These are phyloP conservation scores for Leishmania arabica DNA, from an alignment of 208 protist species.

Conservation along the genomic window DNA sequence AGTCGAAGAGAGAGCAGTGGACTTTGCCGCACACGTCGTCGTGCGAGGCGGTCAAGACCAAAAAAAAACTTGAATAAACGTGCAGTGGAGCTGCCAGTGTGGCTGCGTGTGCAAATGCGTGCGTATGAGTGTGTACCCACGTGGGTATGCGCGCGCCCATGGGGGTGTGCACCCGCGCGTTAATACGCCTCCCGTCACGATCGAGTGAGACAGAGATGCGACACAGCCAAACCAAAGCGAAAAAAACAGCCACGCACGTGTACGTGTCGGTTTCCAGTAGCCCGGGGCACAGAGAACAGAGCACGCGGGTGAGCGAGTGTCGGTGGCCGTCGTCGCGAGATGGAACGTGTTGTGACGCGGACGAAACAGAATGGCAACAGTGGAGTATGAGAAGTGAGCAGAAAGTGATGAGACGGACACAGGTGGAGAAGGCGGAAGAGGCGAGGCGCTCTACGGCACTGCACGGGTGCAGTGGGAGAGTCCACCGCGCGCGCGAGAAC, in stretches of 20 bases:
- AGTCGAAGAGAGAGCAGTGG: background rate
- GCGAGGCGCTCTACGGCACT: background rate
- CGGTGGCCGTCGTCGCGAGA: background rate
- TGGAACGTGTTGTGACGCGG: background rate
- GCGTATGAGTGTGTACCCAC: background rate
- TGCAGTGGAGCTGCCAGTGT: background rate
- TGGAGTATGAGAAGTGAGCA: background rate
- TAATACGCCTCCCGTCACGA: background rate
- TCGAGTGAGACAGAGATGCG: background rate
- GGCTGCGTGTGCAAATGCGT: background rate
- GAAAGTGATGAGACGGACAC: background rate
- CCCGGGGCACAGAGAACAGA: background rate
- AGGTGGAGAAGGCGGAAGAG: background rate
- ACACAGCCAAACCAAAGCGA: background rate
- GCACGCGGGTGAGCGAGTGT: background rate
- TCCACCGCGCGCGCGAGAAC: background rate
- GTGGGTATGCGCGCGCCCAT: background rate
- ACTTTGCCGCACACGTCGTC: background rate
- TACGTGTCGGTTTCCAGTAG: background rate
- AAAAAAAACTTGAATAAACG: background rate
- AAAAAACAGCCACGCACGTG: background rate
- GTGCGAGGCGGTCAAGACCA: background rate
- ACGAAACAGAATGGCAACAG: background rate
- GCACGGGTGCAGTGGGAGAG: background rate
- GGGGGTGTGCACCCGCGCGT: background rate